phyloP scores from a whole-genome alignment of 345 rosid genomes.

The Jatropha curcas region DNA sequence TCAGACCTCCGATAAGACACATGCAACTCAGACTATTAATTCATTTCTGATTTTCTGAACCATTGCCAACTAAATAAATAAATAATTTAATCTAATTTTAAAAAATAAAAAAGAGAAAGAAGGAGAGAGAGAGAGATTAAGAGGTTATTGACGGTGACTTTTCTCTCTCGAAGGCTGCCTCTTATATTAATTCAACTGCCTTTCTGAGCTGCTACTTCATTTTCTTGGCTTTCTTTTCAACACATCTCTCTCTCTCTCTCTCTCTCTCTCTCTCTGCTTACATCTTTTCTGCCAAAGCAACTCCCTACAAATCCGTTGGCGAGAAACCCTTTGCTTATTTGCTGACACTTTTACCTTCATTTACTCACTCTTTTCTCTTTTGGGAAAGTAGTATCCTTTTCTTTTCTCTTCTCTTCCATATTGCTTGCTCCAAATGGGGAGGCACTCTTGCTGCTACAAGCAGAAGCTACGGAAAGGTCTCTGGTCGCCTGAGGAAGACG shows the following conservation, averaged over 20 bases:
- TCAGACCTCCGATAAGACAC: conserved; percentile 39
- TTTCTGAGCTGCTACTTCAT: conserved; percentile 45
- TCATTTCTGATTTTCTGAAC: conserved; percentile 22
- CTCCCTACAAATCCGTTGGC: conserved; percentile 15
- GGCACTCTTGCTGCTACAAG: conserved; percentile 95
- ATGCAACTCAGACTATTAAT: conserved; percentile 32
- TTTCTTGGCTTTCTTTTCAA: conserved; percentile 37
- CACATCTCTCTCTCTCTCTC: conserved; percentile 18
- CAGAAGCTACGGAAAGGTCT: conserved; percentile 99
- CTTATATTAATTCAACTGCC: conserved; percentile 53
- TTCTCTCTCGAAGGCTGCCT: conserved; percentile 21
- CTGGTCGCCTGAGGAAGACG: conserved; percentile 99
- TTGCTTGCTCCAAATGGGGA: conserved; percentile 67
- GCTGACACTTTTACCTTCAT: conserved; percentile 44
- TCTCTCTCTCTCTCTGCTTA: not conserved
- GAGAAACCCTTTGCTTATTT: conserved; percentile 23
- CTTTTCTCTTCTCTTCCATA: not conserved
- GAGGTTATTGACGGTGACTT: conserved; percentile 34
- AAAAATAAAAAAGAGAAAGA: not conserved
- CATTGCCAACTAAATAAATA: conserved; percentile 1
- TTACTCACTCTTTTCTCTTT: conserved; percentile 33
- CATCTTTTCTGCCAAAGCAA: conserved; percentile 21
- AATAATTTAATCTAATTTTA: not conserved
- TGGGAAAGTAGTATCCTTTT: conserved; percentile 18
- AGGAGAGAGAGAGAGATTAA: not conserved